Evolutionary conservation across 768 basidiomycete genomes (phyloP).

Genomic region (Amylocystis lapponica): DNA sequence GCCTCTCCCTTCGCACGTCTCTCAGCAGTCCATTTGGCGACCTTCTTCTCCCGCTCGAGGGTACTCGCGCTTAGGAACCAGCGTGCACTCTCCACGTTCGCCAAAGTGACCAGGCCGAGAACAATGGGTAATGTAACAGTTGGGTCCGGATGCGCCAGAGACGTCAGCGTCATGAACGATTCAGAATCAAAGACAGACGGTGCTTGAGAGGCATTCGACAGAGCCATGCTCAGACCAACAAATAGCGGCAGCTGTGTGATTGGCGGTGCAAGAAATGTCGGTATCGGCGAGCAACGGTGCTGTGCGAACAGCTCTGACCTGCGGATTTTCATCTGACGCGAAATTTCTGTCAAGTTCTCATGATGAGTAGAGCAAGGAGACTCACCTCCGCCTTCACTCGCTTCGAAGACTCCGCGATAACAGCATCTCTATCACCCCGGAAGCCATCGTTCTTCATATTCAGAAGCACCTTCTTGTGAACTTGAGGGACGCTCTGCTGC

Average conservation of each 20-base stretch:
- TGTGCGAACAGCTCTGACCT: conserved; percentile 55
- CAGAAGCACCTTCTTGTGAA: conserved; percentile 29
- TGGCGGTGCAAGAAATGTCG: conserved; percentile 55
- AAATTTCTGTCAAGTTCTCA: not conserved
- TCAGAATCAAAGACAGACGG: conserved; percentile 72
- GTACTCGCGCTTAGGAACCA: conserved; percentile 66
- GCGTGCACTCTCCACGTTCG: conserved; percentile 71
- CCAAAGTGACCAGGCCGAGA: conserved; percentile 69
- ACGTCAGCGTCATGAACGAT: conserved; percentile 68
- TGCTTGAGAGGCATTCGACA: conserved; percentile 48
- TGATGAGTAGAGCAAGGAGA: conserved; percentile 1
- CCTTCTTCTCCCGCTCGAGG: conserved; percentile 41
- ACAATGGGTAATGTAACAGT: conserved; percentile 65
- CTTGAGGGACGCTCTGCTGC: conserved; percentile 38
- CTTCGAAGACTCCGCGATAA: conserved; percentile 42
- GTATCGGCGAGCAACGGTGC: conserved; percentile 50
- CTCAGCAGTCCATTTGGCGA: conserved; percentile 42
- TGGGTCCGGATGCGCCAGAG: conserved; percentile 64
- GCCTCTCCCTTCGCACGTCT: conserved; percentile 38
- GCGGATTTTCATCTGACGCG: conserved; percentile 42
- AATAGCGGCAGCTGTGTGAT: conserved; percentile 71
- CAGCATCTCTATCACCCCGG: conserved; percentile 46
- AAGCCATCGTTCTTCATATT: conserved; percentile 54
- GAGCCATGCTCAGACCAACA: conserved; percentile 53
- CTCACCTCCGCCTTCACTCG: conserved; percentile 45